A percentile compares a stretch with the other conserved stretches of the same genome.
Evolutionary conservation across 139 green algal species (phyloP).

Genomic region (Chlamydomonas eustigma): DNA sequence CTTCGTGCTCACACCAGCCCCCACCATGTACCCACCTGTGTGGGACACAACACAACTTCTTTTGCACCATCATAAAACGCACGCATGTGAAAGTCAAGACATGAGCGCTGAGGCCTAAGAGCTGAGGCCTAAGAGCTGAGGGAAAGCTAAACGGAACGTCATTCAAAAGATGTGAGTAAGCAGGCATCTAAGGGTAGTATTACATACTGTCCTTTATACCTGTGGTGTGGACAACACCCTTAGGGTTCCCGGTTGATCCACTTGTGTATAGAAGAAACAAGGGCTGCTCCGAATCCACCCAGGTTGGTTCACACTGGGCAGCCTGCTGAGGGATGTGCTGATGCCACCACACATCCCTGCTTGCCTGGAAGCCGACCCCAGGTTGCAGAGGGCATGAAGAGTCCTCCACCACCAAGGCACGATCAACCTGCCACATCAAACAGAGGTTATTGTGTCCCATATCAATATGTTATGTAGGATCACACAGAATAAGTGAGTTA

Average conservation of each 20-base stretch:
- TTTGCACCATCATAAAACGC: neutral
- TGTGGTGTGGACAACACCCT: conserved; percentile 89
- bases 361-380: neutral
- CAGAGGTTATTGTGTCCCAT: too few species aligned
- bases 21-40: conserved; percentile 79
- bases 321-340: conserved; percentile 41
- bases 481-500: too few species aligned
- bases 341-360: conserved; percentile 82
- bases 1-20: conserved; percentile 49
- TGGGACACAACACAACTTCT: conserved; percentile 3
- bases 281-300: conserved; percentile 49
- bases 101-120: too few species aligned
- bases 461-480: too few species aligned
- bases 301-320: conserved; percentile 54
- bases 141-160: too few species aligned
- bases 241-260: conserved; percentile 86
- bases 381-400: neutral
- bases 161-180: too few species aligned
- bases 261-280: conserved; percentile 68
- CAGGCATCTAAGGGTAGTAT: too few species aligned
- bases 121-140: too few species aligned
- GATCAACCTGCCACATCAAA: neutral
- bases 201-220: too few species aligned
- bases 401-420: neutral
- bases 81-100: too few species aligned